Evolutionary conservation across 2,329 filamentous ascomycete genomes (phyloP), one percentile per base, ranked within the genome.

Genomic region (Penicillium sp.): DNA sequence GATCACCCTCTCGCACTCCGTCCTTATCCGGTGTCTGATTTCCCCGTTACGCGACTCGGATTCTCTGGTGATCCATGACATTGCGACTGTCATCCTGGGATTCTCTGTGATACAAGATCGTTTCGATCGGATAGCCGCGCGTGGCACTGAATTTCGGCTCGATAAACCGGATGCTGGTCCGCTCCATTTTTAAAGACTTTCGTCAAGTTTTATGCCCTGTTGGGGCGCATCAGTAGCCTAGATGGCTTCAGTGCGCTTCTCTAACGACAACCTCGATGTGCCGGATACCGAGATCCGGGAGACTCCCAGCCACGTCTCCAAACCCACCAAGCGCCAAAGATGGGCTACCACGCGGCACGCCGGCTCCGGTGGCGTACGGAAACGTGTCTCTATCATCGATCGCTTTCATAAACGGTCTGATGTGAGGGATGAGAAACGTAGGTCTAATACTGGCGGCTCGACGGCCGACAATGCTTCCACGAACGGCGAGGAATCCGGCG

Each of bases 301-400:
- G 49, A 54, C 58, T 24, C 52, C 40, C 44, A 77, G 70, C 57
- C 75, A 80, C 58, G 71, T 77, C 49, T 78, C 79, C 35, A 79
- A 77, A 52, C 77, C 80, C 7, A 85, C 84, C 18, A 89, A 91
- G 66, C 80, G 90, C 64, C 84, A 93, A 69, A 80, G 93, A 82
- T 97, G 93, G 93, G 91, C 93, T 14, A 97, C 93, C n/a, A 87
- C 90, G 63, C 87, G 89, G 67, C 81, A 87, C 68, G 83, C 84
- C 11, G 82, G 87, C 60, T 80, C 83, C 64, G 87, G 84, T 65
- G 88, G 86, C 55, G 76, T 78, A 58, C 78, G 80, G 66, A 97
- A 96, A 77, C 84, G 93, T 53, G 74, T 84, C 47, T 93, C 87
- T 37, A 84, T 97, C 54, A 81, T 93, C 61, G 84, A 86, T 61